These are phyloP conservation scores for Mycogone perniciosa DNA, from an alignment of 2,329 filamentous ascomycete species.

Conservation along the genomic window DNA sequence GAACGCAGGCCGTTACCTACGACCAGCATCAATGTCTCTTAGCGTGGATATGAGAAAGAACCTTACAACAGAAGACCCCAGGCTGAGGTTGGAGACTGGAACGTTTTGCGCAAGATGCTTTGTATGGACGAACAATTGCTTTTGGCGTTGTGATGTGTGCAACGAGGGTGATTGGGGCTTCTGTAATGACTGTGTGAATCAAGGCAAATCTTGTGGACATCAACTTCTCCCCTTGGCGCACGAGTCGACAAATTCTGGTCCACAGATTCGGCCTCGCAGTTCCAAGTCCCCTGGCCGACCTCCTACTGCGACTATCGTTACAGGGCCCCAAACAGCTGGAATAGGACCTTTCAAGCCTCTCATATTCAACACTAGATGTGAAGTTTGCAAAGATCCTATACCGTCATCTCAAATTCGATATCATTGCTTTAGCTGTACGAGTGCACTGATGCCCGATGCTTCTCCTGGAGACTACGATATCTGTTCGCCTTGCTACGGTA, in stretches of 20 bases:
- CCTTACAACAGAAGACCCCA: conserved; percentile 61
- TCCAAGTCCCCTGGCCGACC: conserved; percentile 39
- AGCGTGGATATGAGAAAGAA: conserved; percentile 50
- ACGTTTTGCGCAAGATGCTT: conserved; percentile 78
- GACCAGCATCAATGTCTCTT: conserved; percentile 42
- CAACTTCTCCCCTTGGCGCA: conserved; percentile 71
- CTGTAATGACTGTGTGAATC: conserved; percentile 81
- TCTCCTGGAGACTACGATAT: conserved; percentile 76
- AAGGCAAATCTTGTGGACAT: conserved; percentile 75
- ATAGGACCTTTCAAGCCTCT: conserved; percentile 59
- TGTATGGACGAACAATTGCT: conserved; percentile 71
- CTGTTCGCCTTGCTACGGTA: conserved; percentile 70
- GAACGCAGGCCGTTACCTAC: conserved; percentile 50
- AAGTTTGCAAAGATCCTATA: conserved; percentile 69
- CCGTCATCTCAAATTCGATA: conserved; percentile 62
- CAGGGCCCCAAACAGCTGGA: conserved; percentile 38
- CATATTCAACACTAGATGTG: conserved; percentile 69
- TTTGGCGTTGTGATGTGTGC: conserved; percentile 82
- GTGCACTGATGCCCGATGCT: conserved; percentile 39
- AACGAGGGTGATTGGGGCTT: conserved; percentile 95
- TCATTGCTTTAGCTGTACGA: conserved; percentile 72
- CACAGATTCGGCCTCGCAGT: conserved; percentile 31
- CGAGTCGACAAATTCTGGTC: conserved; percentile 31
- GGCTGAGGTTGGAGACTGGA: conserved; percentile 64
- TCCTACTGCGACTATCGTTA: conserved; percentile 42